Percentiles rank a stretch among this genome's conserved stretches.
phyloP scores from a whole-genome alignment of 2,329 filamentous ascomycete genomes.

The Fusarium piperis region DNA sequence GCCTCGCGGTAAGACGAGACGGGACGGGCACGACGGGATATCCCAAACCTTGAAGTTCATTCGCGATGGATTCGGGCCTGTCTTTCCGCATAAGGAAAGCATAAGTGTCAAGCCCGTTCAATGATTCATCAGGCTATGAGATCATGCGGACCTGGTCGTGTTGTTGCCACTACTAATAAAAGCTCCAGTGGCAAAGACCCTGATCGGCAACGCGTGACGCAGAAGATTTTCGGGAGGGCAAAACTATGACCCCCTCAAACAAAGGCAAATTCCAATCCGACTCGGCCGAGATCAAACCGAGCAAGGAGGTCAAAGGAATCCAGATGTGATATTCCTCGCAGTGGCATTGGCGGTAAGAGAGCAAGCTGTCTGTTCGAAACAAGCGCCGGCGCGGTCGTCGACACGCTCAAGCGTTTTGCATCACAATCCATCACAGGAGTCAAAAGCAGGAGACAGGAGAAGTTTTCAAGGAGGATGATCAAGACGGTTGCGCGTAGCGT shows the following conservation, averaged over 20 bases:
- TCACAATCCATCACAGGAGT: neutral
- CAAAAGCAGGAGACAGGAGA: slow-evolving; percentile 15
- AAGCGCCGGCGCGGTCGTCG: slow-evolving; percentile 33
- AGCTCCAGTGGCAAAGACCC: slow-evolving; percentile 10
- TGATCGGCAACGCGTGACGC: slow-evolving; percentile 17
- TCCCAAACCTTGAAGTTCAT: neutral
- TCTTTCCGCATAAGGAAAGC: neutral
- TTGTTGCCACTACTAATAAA: neutral
- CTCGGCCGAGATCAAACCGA: slow-evolving; percentile 19
- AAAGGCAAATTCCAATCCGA: slow-evolving; percentile 6
- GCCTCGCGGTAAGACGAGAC: neutral
- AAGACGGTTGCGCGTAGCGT: slow-evolving; percentile 9
- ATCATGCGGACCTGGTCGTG: slow-evolving; percentile 14
- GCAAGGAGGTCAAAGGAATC: neutral
- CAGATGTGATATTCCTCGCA: slow-evolving; percentile 1
- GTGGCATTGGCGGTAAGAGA: slow-evolving; percentile 17
- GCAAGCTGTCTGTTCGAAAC: slow-evolving; percentile 26
- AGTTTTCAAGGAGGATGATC: slow-evolving; percentile 18
- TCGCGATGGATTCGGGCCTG: neutral
- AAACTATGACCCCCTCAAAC: neutral
- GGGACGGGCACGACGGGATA: neutral
- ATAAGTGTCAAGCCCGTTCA: neutral
- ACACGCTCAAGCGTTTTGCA: neutral
- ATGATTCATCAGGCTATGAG: neutral
- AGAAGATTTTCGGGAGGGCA: neutral